Conservation (phyloP, 2,329 filamentous ascomycete genomes). For the Kalaharituber pfeilii region DNA sequence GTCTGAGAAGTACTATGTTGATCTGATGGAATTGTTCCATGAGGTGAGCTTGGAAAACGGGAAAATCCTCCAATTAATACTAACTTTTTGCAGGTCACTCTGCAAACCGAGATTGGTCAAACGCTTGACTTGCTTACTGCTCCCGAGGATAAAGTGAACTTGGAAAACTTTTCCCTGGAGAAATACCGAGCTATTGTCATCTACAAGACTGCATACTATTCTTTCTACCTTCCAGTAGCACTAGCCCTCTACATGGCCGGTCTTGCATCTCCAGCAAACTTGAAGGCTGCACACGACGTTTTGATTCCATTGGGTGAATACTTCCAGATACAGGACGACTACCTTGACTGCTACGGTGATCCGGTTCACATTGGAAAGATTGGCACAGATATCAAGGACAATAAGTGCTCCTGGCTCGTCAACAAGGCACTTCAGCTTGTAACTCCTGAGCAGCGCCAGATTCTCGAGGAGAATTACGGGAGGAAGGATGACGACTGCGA, state of each 20-base stretch:
- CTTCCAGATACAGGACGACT: slow-evolving; percentile 98
- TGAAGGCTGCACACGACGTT: slow-evolving; percentile 76
- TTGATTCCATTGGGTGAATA: slow-evolving; percentile 96
- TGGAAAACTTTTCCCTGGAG: slow-evolving; percentile 84
- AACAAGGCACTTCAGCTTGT: slow-evolving; percentile 77
- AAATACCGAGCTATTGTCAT: slow-evolving; percentile 98
- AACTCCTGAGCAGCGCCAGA: slow-evolving; percentile 66
- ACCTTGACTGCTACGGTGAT: slow-evolving; percentile 92
- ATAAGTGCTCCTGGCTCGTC: slow-evolving; percentile 98
- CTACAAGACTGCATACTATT: slow-evolving; percentile 99
- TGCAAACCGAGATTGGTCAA: slow-evolving; percentile 92
- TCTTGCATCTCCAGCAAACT: slow-evolving; percentile 70
- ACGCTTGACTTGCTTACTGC: slow-evolving; percentile 87
- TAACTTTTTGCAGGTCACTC: slow-evolving; percentile 38
- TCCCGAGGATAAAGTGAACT: slow-evolving; percentile 80
- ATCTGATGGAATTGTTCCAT: slow-evolving; percentile 91
- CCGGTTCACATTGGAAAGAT: slow-evolving; percentile 94
- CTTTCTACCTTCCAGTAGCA: slow-evolving; percentile 93
- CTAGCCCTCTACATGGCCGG: slow-evolving; percentile 74
- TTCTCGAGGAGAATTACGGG: slow-evolving; percentile 87
- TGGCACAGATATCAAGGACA: slow-evolving; percentile 96
- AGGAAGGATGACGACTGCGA: slow-evolving; percentile 74
- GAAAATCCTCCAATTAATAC: neutral
- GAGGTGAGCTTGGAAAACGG: slow-evolving; percentile 35
- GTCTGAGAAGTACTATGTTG: slow-evolving; percentile 68